phyloP scores from a whole-genome alignment of 108 stramenopile genomes.

The Cyclotella atomus region DNA sequence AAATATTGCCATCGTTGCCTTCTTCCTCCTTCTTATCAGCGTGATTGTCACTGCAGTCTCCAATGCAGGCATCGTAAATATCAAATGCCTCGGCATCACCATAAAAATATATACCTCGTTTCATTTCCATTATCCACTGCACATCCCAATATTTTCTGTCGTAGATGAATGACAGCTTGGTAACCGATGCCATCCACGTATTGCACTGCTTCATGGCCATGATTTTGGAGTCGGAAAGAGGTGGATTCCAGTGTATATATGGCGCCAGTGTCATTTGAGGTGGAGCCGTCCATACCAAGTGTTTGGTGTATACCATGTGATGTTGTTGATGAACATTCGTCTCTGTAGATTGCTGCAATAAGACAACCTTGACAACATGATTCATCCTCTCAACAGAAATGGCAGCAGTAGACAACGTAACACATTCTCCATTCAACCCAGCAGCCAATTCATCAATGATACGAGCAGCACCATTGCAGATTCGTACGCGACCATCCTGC shows the following conservation, averaged over 20 bases:
- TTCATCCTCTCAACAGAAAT: constrained; percentile 1
- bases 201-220: constrained; percentile 41
- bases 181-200: constrained; percentile 77
- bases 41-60: no score
- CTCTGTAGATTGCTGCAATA: neutral
- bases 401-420: neutral
- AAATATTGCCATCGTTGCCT: constrained; percentile 28
- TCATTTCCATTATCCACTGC: constrained; percentile 28
- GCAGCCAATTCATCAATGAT: constrained; percentile 30
- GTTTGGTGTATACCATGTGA: constrained; percentile 28
- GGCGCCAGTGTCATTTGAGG: constrained; percentile 45
- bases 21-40: no score
- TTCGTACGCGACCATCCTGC: constrained; percentile 52
- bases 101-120: constrained; percentile 12
- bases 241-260: constrained; percentile 52
- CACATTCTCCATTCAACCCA: neutral
- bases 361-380: neutral
- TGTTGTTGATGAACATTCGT: neutral
- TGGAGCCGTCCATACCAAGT: constrained; percentile 56
- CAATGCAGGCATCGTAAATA: constrained; percentile 59
- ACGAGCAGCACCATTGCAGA: constrained; percentile 58
- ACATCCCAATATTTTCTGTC: constrained; percentile 42
- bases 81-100: constrained; percentile 58
- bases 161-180: constrained; percentile 63
- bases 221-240: constrained; percentile 38